Base-by-base conservation (phyloP, 2,329 filamentous ascomycete species). In the Fusarium nisikadoi region DNA sequence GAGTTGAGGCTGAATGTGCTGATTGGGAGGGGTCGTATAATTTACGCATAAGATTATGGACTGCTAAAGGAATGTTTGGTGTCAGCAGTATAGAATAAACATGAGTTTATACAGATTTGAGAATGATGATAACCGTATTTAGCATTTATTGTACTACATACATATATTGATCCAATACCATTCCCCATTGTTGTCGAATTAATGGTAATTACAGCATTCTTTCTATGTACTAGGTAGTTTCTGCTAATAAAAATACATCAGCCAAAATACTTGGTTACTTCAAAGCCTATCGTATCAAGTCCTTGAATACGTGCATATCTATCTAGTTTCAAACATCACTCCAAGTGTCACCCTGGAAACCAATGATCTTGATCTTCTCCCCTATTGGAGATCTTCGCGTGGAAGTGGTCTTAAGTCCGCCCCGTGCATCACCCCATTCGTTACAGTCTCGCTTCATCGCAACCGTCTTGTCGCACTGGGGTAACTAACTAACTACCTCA, bases 401-500 rank as follows among this genome's bases (percentile, higher is more conserved):
- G 39, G 12, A 14, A 50, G 29, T 13, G 8, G 58, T 19, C 45
- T 55, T 68, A 71, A 68, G 33, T 71, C 67, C 49, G 49, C 25
- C 33, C 25, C 62, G 55, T 58, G 6, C 23, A 39, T 46, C 29
- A 29, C 57, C 35, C 29, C 17, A 35, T 14, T 27, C 31, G 38
- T 41, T 47, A 17, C 23, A 17, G 35, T 27, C 42, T 60, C 49
- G 42, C 60, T 52, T 46, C 23, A 38, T 57, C 11, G 38, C 46
- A 33, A 41, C 20, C 31, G 35, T 36, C 17, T 42, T 36, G 47
- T 70, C 13, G 25, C 11, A 57, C 42, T 14, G 27, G n/a, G 29
- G 54, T 45, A 57, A 65, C 59, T 41, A 8, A 19, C 35, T 13
- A 57, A 65, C 59, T 41, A 8, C n/a, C 35, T 13, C 6, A 13